These are phyloP conservation scores for Oligophagozyma castellii DNA, from an alignment of 1,139 yeast genomes.

Conservation along the genomic window DNA sequence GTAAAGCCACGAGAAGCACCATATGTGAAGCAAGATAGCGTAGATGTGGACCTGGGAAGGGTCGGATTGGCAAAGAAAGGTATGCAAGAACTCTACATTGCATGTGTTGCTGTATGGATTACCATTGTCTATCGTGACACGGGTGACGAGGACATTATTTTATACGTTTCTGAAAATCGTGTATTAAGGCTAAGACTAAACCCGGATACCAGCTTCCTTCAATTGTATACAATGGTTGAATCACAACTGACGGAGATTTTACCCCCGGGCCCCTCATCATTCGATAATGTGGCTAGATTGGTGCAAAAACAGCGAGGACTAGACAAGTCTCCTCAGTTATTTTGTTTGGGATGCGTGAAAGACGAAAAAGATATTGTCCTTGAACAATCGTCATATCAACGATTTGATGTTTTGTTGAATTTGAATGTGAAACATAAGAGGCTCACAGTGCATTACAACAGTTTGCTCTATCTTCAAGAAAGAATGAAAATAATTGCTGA, in stretches of 20 bases:
- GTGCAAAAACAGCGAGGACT: slow-evolving; percentile 37
- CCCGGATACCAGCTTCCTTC: slow-evolving; percentile 37
- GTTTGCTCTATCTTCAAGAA: slow-evolving; percentile 55
- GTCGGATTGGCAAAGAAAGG: background rate
- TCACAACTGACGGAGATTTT: slow-evolving; percentile 24
- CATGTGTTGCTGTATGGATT: slow-evolving; percentile 57
- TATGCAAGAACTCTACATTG: slow-evolving; percentile 28
- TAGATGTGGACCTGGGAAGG: slow-evolving; percentile 26
- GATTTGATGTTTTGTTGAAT: slow-evolving; percentile 17
- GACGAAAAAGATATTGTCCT: slow-evolving; percentile 10
- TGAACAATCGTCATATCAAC: slow-evolving; percentile 13
- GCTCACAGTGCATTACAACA: slow-evolving; percentile 39
- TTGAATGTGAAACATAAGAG: slow-evolving; percentile 8
- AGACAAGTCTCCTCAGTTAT: slow-evolving; percentile 49
- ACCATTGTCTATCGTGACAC: slow-evolving; percentile 66
- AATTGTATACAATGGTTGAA: slow-evolving; percentile 27
- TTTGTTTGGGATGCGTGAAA: slow-evolving; percentile 23
- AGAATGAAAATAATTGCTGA: slow-evolving; percentile 60
- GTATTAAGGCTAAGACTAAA: slow-evolving; percentile 48
- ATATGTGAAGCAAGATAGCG: slow-evolving; percentile 45
- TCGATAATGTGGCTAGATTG: slow-evolving; percentile 42
- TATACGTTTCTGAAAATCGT: slow-evolving; percentile 48
- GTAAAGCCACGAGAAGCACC: slow-evolving; percentile 64
- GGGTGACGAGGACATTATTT: slow-evolving; percentile 88
- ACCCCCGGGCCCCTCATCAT: slow-evolving; percentile 32